These are phyloP conservation scores for Neospora caninum DNA, from an alignment of 169 alveolate species.

Conservation along the genomic window DNA sequence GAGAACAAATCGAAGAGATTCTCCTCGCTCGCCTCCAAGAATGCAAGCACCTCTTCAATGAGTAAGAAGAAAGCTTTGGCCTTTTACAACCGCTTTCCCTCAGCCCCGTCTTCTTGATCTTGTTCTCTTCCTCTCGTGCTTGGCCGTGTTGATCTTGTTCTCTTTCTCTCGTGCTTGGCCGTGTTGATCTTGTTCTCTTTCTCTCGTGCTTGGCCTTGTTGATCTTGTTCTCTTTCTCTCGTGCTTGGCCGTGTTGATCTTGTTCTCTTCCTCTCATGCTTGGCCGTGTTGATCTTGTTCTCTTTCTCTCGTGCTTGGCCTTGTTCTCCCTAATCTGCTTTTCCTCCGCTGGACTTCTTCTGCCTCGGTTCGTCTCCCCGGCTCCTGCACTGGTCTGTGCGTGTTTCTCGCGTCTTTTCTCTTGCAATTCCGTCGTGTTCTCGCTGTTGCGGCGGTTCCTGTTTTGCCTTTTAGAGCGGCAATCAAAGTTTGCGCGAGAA, in stretches of 20 bases:
- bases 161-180: background rate
- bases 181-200: background rate
- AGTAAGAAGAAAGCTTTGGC: background rate
- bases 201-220: background rate
- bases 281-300: background rate
- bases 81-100: too few species aligned
- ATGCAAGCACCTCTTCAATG: background rate
- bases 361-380: background rate
- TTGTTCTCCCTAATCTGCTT: background rate
- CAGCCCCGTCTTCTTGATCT: background rate
- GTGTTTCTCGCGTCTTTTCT: too few species aligned
- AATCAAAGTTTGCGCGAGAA: conserved; percentile 82
- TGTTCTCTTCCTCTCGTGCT: background rate
- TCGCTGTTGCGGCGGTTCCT: too few species aligned
- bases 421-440: too few species aligned
- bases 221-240: background rate
- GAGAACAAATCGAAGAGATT: conserved; percentile 79
- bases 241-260: too few species aligned
- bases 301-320: too few species aligned
- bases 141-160: background rate
- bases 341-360: background rate
- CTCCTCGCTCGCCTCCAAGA: conserved; percentile 47
- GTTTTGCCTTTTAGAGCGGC: conserved; percentile 70
- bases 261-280: too few species aligned
- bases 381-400: too few species aligned